A percentile compares a stretch with the other conserved stretches of the same genome.
phyloP scores from a whole-genome alignment of 352 stramenopile species.

The Pythium guiyangense region DNA sequence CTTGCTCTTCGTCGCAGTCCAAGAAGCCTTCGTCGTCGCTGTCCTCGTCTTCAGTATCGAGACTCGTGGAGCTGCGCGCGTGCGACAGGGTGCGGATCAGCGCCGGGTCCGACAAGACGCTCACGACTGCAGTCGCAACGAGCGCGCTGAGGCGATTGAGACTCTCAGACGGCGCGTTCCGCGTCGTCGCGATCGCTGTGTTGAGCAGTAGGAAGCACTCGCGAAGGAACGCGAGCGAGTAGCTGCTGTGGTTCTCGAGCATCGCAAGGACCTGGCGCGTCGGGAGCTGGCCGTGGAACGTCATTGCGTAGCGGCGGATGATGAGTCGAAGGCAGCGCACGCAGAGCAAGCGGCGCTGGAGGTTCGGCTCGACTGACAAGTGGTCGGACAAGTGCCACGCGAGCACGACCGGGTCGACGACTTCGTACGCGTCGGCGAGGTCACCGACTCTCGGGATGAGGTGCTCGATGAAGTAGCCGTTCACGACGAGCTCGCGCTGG shows the following conservation, averaged over 20 bases:
- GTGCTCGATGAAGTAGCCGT: constrained; percentile 76
- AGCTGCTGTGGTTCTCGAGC: constrained; percentile 42
- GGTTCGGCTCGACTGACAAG: constrained; percentile 53
- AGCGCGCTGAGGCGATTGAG: constrained; percentile 49
- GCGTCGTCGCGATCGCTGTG: constrained; percentile 66
- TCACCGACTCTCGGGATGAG: constrained; percentile 68
- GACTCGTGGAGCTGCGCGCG: constrained; percentile 8
- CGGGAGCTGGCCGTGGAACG: constrained; percentile 72
- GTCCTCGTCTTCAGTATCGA: constrained; percentile 22
- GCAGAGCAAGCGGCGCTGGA: constrained; percentile 52
- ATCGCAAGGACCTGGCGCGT: constrained; percentile 51
- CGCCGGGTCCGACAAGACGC: constrained; percentile 51
- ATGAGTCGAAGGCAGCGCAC: constrained; percentile 64
- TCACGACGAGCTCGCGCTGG: constrained; percentile 68
- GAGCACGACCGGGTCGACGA: constrained; percentile 63
- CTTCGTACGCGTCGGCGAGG: constrained; percentile 59
- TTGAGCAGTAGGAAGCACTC: constrained; percentile 77
- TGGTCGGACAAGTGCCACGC: constrained; percentile 81
- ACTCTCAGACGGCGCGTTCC: constrained; percentile 54
- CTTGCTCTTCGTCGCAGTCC: constrained; percentile 55
- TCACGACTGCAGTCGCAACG: constrained; percentile 45
- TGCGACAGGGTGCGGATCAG: constrained; percentile 48
- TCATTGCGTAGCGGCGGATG: constrained; percentile 74
- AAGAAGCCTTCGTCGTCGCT: constrained; percentile 27
- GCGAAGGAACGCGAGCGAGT: constrained; percentile 50